Evolutionary conservation across 2,329 filamentous ascomycete species (phyloP).

Genomic region (Akanthomyces muscarius): DNA sequence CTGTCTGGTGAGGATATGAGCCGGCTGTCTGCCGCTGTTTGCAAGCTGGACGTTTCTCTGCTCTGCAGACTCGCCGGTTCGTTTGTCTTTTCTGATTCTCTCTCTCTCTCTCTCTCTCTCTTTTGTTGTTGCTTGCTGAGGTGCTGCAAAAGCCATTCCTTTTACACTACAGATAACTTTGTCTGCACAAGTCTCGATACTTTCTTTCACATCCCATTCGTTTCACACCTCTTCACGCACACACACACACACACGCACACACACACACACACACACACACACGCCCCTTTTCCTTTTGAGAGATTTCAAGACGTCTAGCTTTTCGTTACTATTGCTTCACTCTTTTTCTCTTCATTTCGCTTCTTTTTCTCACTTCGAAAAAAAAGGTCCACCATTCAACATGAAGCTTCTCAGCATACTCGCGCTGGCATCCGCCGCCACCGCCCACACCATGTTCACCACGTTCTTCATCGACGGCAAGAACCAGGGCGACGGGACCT

Average conservation of each 20-base stretch:
- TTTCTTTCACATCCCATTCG: no score
- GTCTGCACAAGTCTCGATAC: no score
- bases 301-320: background rate
- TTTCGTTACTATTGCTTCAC: background rate
- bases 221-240: background rate
- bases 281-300: background rate
- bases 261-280: background rate
- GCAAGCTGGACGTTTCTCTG: background rate
- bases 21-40: background rate
- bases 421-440: constrained; percentile 35
- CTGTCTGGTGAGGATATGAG: background rate
- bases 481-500: constrained; percentile 66
- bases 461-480: constrained; percentile 59
- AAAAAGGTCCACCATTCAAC: constrained; percentile 21
- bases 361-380: no score
- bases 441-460: constrained; percentile 60
- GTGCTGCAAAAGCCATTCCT: background rate
- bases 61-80: background rate
- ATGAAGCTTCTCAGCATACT: constrained; percentile 35
- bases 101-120: background rate
- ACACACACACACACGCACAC: background rate
- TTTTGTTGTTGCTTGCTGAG: background rate
- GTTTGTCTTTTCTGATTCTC: background rate
- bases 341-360: no score
- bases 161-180: background rate